These are phyloP conservation scores for Leccinum fallax DNA, from an alignment of 1,284 basidiomycete species.

Conservation along the genomic window DNA sequence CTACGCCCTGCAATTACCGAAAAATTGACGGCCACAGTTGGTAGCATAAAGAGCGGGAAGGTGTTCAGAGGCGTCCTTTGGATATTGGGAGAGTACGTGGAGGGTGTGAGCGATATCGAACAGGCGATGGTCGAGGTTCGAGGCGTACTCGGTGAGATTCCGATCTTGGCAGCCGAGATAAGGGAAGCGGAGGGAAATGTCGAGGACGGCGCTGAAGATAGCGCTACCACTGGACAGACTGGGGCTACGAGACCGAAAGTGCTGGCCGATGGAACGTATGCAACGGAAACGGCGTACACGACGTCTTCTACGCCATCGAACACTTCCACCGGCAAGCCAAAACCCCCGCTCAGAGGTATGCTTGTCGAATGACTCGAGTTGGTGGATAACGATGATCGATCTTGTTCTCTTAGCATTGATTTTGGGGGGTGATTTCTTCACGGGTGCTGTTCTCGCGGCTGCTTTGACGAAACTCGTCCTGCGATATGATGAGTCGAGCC, in stretches of 20 bases:
- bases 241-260: conserved; percentile 60
- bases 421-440: conserved; percentile 97
- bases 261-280: conserved; percentile 96
- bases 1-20: conserved; percentile 85
- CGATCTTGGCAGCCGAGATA: conserved; percentile 91
- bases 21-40: conserved; percentile 83
- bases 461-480: conserved; percentile 93
- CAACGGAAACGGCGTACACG: conserved; percentile 92
- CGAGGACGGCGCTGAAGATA: conserved; percentile 43
- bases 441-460: conserved; percentile 86
- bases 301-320: conserved; percentile 61
- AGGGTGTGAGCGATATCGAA: conserved; percentile 66
- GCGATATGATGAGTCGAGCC: conserved; percentile 68
- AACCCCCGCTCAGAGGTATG: conserved; percentile 85
- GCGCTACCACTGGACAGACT: conserved; percentile 40
- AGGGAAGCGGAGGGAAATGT: conserved; percentile 63
- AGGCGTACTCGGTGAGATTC: conserved; percentile 92
- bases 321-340: conserved; percentile 84
- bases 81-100: conserved; percentile 97
- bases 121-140: conserved; percentile 81
- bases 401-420: conserved; percentile 63
- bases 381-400: background rate
- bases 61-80: conserved; percentile 97
- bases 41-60: conserved; percentile 95
- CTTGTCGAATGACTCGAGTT: background rate